Evolutionary conservation across 2,329 filamentous ascomycete genomes (phyloP).

Genomic region (Daldinia sp.): DNA sequence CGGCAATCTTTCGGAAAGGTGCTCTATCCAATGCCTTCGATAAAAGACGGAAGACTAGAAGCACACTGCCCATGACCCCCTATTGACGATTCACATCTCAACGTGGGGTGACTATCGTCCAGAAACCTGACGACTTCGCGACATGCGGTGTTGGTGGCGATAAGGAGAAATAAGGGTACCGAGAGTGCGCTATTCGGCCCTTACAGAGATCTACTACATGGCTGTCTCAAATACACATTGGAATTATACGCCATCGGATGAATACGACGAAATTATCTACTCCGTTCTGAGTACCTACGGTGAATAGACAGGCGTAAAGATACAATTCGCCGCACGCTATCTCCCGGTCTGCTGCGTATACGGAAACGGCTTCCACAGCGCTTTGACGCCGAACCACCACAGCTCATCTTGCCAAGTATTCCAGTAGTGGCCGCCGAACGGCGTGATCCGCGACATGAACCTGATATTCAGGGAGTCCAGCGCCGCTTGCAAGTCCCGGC

Average conservation of each 20-base stretch:
- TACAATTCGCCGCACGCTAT: neutral
- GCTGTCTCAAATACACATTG: neutral
- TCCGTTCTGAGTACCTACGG: neutral
- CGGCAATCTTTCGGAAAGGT: neutral
- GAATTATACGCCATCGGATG: conserved; percentile 6
- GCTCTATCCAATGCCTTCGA: neutral
- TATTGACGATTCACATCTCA: neutral
- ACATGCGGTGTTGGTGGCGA: neutral
- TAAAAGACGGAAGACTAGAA: too few species aligned
- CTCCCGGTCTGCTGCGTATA: conserved; percentile 26
- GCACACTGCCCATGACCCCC: too few species aligned
- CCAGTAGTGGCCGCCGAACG: conserved; percentile 44
- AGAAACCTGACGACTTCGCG: conserved; percentile 9
- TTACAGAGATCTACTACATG: neutral
- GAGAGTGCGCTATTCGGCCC: neutral
- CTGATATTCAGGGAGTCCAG: conserved; percentile 28
- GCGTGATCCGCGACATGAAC: conserved; percentile 38
- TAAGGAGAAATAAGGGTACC: neutral
- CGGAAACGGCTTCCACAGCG: conserved; percentile 42
- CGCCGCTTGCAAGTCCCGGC: conserved; percentile 40
- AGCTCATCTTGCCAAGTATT: conserved; percentile 45
- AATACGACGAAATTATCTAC: neutral
- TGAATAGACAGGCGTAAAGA: neutral
- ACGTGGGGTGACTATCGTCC: conserved; percentile 17
- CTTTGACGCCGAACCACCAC: conserved; percentile 44